Conservation (phyloP, 345 rosid species). For the Combretum micranthum region DNA sequence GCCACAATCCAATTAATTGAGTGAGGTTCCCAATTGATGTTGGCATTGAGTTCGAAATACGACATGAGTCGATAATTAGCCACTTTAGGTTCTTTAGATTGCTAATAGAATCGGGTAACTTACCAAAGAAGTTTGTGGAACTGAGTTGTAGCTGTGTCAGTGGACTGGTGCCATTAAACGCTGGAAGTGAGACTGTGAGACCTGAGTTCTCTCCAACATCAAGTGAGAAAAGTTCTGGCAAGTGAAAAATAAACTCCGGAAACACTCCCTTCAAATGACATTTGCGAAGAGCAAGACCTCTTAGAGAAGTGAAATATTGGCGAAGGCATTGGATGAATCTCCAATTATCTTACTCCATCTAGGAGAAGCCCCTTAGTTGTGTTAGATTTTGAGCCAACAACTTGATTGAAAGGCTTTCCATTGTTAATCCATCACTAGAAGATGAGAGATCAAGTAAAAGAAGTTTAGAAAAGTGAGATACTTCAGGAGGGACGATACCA, state of each 20-base stretch:
- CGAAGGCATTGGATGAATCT: not conserved
- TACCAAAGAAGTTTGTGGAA: too few relatives aligned
- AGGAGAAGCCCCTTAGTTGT: slow-evolving; percentile 4
- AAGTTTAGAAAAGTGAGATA: too few relatives aligned
- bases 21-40: not conserved
- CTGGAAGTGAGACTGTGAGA: too few relatives aligned
- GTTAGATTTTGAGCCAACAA: slow-evolving; percentile 10
- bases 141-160: too few relatives aligned
- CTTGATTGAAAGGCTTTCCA: too few relatives aligned
- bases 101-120: too few relatives aligned
- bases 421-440: too few relatives aligned
- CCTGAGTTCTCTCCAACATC: too few relatives aligned
- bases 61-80: not conserved
- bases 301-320: slow-evolving; percentile 9
- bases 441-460: slow-evolving; percentile 6
- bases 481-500: too few relatives aligned
- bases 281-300: accelerated
- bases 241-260: too few relatives aligned
- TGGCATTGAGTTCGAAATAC: not conserved
- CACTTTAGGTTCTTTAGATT: not conserved
- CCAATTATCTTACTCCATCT: not conserved
- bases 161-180: too few relatives aligned
- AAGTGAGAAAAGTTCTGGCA: too few relatives aligned
- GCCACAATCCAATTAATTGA: not conserved
- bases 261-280: not conserved